Evolutionary conservation across 768 basidiomycete genomes (phyloP), one percentile per base, ranked within the genome.

Genomic region (Suillus sp.): DNA sequence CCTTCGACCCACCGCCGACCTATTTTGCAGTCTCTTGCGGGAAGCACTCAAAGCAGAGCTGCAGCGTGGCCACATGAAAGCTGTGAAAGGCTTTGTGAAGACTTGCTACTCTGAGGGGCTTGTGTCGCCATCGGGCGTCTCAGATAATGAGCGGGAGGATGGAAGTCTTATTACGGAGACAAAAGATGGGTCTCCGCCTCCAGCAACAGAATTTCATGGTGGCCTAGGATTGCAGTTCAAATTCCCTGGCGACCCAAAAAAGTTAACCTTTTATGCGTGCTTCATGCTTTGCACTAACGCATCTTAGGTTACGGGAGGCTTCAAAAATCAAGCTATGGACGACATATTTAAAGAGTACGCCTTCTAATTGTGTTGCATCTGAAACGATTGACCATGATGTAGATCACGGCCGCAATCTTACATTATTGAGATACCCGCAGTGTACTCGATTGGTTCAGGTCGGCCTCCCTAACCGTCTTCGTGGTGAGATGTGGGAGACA

Each of bases 401-500:
- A 97, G 93, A 84, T 4, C 95, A 98, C 70, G 97, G 97, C 25
- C 89, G 97, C 30, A 95, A 95, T 71, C 81, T 99, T n/a, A 96
- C 97, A 0, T 84, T 99, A 32, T 80, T 99, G 22, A 92, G 96
- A 37, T 99, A 98, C 75, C 96, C 97, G 0, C 91, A 96, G 75
- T 95, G 94, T 71, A 97, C 96, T 47, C 90, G 97, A n/a, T 85
- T 99, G 32, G 90, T 99, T 1, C 96, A 97, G 78, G 96, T 99
- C 60, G 97, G 97, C 54, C 82, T 99, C 4, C 97, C 97, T 2
- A 97, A 96, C 69, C 83, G 95, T 20, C 82, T 99, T 10, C 86
- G 97, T 27, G 97, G 97, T 16, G 97, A 99, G 75, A 90, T 99
- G 80, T 99, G 97, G 97, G 97, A 99, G 77, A 91, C 93, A 0